A percentile compares a stretch with the other conserved stretches of the same genome.
These are phyloP conservation scores for Plantago elongata DNA, from an alignment of 257 asterid species.

Conservation along the genomic window DNA sequence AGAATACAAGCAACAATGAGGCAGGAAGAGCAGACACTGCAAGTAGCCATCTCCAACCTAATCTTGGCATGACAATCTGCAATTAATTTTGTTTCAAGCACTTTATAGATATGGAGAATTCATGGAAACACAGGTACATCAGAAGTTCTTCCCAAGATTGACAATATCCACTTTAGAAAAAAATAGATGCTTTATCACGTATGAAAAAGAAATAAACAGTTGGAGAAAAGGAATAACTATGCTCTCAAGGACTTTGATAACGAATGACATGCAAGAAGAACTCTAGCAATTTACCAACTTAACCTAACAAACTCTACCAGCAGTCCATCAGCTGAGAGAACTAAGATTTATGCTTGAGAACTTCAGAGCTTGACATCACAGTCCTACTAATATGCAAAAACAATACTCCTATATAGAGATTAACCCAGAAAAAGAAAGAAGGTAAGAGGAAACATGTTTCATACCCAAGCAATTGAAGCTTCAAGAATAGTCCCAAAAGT, in stretches of 20 bases:
- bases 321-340: not conserved
- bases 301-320: not conserved
- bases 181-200: not conserved
- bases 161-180: not conserved
- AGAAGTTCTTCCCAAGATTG: not conserved
- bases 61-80: conserved; percentile 56
- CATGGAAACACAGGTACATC: not conserved
- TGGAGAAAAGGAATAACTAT: not conserved
- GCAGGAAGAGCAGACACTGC: conserved; percentile 58
- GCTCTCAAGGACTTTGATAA: too few relatives aligned
- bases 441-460: conserved; percentile 9
- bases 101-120: conserved; percentile 9
- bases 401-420: too few relatives aligned
- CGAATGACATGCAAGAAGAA: too few relatives aligned
- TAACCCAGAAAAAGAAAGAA: too few relatives aligned
- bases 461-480: conserved; percentile 83
- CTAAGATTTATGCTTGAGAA: not conserved
- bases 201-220: not conserved
- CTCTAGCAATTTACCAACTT: too few relatives aligned
- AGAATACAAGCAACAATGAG: conserved; percentile 44
- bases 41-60: conserved; percentile 68
- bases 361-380: not conserved
- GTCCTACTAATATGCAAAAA: not conserved
- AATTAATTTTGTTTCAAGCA: conserved; percentile 7
- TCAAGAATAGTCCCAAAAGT: conserved; percentile 63